These are phyloP conservation scores for Parmales sp. DNA, from an alignment of 108 stramenopile species.

Conservation along the genomic window DNA sequence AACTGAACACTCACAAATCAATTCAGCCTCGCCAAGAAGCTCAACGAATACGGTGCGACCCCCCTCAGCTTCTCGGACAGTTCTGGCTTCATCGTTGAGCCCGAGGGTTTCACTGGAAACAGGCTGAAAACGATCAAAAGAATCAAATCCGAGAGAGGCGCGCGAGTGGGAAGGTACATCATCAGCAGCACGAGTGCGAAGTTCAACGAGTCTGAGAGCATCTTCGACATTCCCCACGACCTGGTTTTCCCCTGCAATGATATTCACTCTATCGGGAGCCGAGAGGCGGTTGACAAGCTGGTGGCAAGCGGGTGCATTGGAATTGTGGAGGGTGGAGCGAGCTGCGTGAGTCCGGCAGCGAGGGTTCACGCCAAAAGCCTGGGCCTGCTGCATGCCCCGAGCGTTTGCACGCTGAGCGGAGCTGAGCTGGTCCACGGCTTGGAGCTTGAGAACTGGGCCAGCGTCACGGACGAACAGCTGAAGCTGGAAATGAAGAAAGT, in stretches of 20 bases:
- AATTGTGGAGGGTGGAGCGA: slow-evolving; percentile 81
- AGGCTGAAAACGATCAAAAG: slow-evolving; percentile 78
- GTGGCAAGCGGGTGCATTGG: slow-evolving; percentile 83
- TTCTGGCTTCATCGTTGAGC: slow-evolving; percentile 88
- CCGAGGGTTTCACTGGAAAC: slow-evolving; percentile 76
- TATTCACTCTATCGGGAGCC: slow-evolving; percentile 56
- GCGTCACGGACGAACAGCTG: slow-evolving; percentile 59
- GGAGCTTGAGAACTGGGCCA: slow-evolving; percentile 30
- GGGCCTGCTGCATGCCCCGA: slow-evolving; percentile 77
- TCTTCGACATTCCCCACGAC: slow-evolving; percentile 81
- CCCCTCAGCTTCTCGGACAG: slow-evolving; percentile 86
- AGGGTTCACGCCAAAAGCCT: slow-evolving; percentile 67
- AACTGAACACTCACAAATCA: no score
- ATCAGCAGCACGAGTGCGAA: slow-evolving; percentile 72
- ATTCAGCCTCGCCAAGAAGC: slow-evolving; percentile 79
- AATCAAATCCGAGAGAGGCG: slow-evolving; percentile 90
- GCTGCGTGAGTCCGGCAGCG: slow-evolving; percentile 56
- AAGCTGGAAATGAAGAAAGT: slow-evolving; percentile 59
- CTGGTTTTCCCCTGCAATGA: slow-evolving; percentile 81
- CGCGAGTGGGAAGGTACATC: slow-evolving; percentile 76
- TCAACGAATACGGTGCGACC: slow-evolving; percentile 86
- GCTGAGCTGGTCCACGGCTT: slow-evolving; percentile 63
- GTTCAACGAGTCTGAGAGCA: slow-evolving; percentile 64
- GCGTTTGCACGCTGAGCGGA: slow-evolving; percentile 76
- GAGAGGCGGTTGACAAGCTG: slow-evolving; percentile 49